Evolutionary conservation across 805 yeast genomes (phyloP).

Genomic region (Yarrowia divulgata): DNA sequence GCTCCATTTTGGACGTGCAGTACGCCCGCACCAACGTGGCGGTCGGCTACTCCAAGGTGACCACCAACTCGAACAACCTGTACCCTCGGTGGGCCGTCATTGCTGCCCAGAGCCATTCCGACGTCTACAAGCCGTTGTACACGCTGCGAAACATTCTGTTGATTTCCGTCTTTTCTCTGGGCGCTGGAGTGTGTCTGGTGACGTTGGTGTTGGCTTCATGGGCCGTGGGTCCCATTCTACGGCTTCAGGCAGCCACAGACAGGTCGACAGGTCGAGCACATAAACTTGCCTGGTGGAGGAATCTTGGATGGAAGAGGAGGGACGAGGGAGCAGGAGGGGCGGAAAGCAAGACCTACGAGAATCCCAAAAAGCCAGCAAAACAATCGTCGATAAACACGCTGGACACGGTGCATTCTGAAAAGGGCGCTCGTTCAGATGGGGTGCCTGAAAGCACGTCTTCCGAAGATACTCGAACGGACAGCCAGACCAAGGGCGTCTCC

Average conservation of each 20-base stretch:
- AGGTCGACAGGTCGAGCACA: slow-evolving; percentile 54
- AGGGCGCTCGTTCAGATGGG: neutral
- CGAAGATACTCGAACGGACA: slow-evolving; percentile 14
- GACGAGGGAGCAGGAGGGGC: neutral
- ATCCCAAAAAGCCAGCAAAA: neutral
- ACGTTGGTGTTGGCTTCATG: slow-evolving; percentile 77
- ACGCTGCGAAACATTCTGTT: slow-evolving; percentile 70
- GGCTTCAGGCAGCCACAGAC: slow-evolving; percentile 84
- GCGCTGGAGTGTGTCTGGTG: slow-evolving; percentile 75
- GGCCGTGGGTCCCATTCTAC: slow-evolving; percentile 83
- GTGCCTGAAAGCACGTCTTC: slow-evolving; percentile 26
- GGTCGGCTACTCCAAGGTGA: slow-evolving; percentile 11
- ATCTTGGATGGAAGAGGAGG: neutral
- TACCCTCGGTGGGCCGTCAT: slow-evolving; percentile 71
- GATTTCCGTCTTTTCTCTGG: slow-evolving; percentile 70
- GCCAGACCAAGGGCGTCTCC: neutral
- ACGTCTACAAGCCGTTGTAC: slow-evolving; percentile 68
- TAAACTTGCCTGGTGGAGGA: slow-evolving; percentile 22
- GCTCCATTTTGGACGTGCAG: slow-evolving; percentile 14
- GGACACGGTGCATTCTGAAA: slow-evolving; percentile 18
- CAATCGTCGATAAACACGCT: slow-evolving; percentile 14
- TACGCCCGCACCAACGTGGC: slow-evolving; percentile 25
- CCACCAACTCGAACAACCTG: neutral
- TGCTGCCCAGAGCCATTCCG: slow-evolving; percentile 66
- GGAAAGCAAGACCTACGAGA: neutral